Evolutionary conservation across 352 stramenopile genomes (phyloP), one percentile per base, ranked within the genome.

Genomic region (Phytophthora lateralis): DNA sequence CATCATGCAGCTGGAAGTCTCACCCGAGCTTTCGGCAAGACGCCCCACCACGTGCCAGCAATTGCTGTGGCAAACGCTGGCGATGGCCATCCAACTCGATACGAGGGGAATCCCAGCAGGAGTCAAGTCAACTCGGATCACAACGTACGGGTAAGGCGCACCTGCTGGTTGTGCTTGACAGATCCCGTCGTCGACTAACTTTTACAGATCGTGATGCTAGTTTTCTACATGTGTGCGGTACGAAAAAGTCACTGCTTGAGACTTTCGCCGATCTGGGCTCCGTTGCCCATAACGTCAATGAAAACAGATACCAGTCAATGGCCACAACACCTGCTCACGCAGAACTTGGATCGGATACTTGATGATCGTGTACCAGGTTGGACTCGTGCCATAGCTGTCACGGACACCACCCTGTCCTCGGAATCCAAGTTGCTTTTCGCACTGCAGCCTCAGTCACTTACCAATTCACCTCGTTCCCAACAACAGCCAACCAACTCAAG

Each of bases 151-250:
- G 49, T 60, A 49, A 53, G 32, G 15, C 18, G n/a, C 18, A 46
- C 41, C 58, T 65, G 49, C 21, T 66, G 58, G 21, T 43, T 21
- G 42, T 66, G 58, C 58, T 55, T 45, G 42, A 59, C 50, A 57
- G 30, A 65, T 65, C 57, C 30, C 48, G 20, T 48, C 32, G 30
- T 21, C 26, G 50, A 60, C 58, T 43, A 47, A 37, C 57, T 66
- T 65, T 55, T 66, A 66, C 58, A 29, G n/a, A 11, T 42, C 17
- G 4, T 10, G 7, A 35, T 52, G 29, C 38, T 46, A 51, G 15
- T 6, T 52, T 52, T 42, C 32, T 37, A 35, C 46, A 32, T 45
- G 58, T 42, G 2, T 17, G 6, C 15, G 17, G 11, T 6, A n/a
- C 8, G 14, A 39, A n/a, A 35, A n/a, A 65, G 27, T 17, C 43